A percentile compares a stretch with the other conserved stretches of the same genome.
phyloP scores from a whole-genome alignment of 352 stramenopile species.

The Phytophthora macrochlamydospora region DNA sequence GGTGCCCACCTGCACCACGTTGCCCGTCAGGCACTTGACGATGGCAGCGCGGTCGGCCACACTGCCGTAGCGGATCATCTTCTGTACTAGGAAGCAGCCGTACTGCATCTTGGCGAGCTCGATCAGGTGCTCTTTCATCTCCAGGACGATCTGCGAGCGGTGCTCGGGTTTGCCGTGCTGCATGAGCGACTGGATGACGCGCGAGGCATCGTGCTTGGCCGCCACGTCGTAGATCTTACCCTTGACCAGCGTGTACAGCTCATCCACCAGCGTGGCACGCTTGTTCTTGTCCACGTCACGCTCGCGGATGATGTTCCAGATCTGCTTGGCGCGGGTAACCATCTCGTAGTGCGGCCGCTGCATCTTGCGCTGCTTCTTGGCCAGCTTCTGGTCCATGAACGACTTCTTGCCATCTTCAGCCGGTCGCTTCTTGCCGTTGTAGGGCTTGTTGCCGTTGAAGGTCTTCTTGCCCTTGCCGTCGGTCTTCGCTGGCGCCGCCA shows the following conservation, averaged over 20 bases:
- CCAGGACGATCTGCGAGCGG: slow-evolving; percentile 85
- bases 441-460: slow-evolving; percentile 24
- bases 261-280: slow-evolving; percentile 85
- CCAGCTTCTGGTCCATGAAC: slow-evolving; percentile 86
- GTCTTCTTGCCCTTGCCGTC: slow-evolving; percentile 33
- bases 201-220: slow-evolving; percentile 95
- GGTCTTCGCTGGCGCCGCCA: slow-evolving; percentile 36
- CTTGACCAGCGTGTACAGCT: slow-evolving; percentile 93
- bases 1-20: slow-evolving; percentile 93
- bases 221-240: slow-evolving; percentile 95
- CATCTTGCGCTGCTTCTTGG: slow-evolving; percentile 95
- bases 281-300: slow-evolving; percentile 84
- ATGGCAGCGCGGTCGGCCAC: slow-evolving; percentile 78
- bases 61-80: slow-evolving; percentile 96
- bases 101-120: slow-evolving; percentile 97
- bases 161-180: slow-evolving; percentile 93
- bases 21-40: slow-evolving; percentile 92
- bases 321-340: slow-evolving; percentile 92
- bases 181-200: slow-evolving; percentile 95
- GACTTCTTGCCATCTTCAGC: slow-evolving; percentile 81
- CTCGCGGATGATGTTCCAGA: slow-evolving; percentile 96
- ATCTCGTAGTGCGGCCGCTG: slow-evolving; percentile 94
- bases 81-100: slow-evolving; percentile 96
- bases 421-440: slow-evolving; percentile 70
- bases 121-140: slow-evolving; percentile 93